A percentile compares a stretch with the other conserved stretches of the same genome.
phyloP scores from a whole-genome alignment of 441 rosid genomes.

The Francoa sonchifolia region DNA sequence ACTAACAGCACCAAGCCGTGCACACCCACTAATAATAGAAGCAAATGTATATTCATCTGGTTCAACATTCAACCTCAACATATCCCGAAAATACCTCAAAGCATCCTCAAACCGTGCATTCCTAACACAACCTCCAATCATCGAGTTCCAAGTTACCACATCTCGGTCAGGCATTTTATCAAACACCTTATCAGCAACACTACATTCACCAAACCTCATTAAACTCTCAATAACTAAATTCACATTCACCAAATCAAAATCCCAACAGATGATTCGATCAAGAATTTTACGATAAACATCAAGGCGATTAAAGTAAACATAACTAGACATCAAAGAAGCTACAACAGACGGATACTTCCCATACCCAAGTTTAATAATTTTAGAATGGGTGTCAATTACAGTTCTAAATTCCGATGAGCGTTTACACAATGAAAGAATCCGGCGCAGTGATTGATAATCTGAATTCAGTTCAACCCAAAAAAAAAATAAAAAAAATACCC shows the following conservation, averaged over 20 bases:
- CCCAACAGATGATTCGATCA: slow-evolving; percentile 20
- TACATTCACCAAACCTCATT: slow-evolving; percentile 31
- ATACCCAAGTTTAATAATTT: slow-evolving; percentile 42
- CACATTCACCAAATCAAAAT: slow-evolving; percentile 22
- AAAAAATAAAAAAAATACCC: neutral
- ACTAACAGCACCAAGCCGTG: slow-evolving; percentile 46
- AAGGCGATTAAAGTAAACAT: slow-evolving; percentile 27
- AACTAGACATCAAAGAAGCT: slow-evolving; percentile 38
- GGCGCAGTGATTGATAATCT: slow-evolving; percentile 32
- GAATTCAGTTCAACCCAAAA: too few species aligned
- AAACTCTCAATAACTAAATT: slow-evolving; percentile 41
- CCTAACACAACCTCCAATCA: slow-evolving; percentile 41
- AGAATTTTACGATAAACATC: slow-evolving; percentile 29
- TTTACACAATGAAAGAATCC: slow-evolving; percentile 38
- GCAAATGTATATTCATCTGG: slow-evolving; percentile 46
- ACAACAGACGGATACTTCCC: slow-evolving; percentile 40
- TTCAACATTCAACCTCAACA: slow-evolving; percentile 26
- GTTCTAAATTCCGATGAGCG: slow-evolving; percentile 24
- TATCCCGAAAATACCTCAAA: slow-evolving; percentile 21
- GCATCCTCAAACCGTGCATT: slow-evolving; percentile 35
- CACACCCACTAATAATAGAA: slow-evolving; percentile 37
- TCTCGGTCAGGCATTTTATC: too few species aligned
- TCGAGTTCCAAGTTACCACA: slow-evolving; percentile 48
- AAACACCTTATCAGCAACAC: slow-evolving; percentile 34
- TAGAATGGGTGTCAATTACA: slow-evolving; percentile 40